Conservation (phyloP, 805 yeast species). For the Candida manassasensis region DNA sequence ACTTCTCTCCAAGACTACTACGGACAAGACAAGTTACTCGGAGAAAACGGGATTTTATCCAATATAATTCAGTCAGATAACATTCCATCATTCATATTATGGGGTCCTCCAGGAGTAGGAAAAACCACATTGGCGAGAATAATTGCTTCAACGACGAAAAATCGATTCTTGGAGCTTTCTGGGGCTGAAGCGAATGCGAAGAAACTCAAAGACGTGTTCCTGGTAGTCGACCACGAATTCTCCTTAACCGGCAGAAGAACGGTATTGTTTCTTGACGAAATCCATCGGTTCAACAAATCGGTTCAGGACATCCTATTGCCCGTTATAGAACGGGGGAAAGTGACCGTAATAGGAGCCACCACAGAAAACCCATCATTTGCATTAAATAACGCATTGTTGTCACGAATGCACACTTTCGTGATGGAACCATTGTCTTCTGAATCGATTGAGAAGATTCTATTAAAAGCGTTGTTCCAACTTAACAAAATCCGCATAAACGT, state of each 20-base stretch:
- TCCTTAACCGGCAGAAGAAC: slow-evolving; percentile 38
- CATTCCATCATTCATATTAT: slow-evolving; percentile 37
- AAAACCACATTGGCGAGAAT: slow-evolving; percentile 41
- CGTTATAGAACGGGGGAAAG: slow-evolving; percentile 35
- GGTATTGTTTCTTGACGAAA: slow-evolving; percentile 38
- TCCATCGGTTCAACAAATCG: slow-evolving; percentile 40
- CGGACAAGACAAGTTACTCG: slow-evolving; percentile 41
- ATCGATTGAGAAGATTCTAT: slow-evolving; percentile 30
- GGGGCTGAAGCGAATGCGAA: slow-evolving; percentile 37
- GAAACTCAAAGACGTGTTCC: slow-evolving; percentile 30
- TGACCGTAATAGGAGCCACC: slow-evolving; percentile 41
- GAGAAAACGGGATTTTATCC: slow-evolving; percentile 31
- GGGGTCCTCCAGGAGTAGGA: slow-evolving; percentile 46
- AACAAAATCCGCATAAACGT: slow-evolving; percentile 58
- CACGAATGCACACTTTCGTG: slow-evolving; percentile 41
- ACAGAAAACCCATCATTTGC: slow-evolving; percentile 62
- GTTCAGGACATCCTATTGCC: slow-evolving; percentile 41
- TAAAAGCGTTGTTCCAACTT: slow-evolving; percentile 37
- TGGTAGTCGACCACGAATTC: slow-evolving; percentile 33
- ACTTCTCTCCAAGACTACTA: slow-evolving; percentile 31
- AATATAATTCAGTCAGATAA: slow-evolving; percentile 29
- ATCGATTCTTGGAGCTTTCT: slow-evolving; percentile 35
- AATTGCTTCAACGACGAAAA: slow-evolving; percentile 26
- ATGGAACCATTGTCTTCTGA: slow-evolving; percentile 35
- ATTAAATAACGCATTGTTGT: slow-evolving; percentile 37